Conservation (phyloP, 805 yeast species). For the Metschnikowia koreensis region DNA sequence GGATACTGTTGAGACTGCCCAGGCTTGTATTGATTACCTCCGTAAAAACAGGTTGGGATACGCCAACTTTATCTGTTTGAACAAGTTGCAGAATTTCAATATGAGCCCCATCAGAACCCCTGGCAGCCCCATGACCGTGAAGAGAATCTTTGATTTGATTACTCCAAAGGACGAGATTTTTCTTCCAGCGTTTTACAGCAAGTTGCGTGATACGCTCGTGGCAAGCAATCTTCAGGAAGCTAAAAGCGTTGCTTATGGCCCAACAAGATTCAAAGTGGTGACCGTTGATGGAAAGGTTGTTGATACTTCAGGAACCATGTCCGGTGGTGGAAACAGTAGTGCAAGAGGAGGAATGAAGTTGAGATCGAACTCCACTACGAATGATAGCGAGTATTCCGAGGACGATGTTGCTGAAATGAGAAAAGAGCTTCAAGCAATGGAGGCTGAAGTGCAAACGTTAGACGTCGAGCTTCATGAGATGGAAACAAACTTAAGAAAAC, state of each 20-base stretch:
- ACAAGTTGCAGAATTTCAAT: conserved; percentile 66
- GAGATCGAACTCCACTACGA: conserved; percentile 32
- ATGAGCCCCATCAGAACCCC: conserved; percentile 66
- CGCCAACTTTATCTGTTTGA: conserved; percentile 80
- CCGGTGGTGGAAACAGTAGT: conserved; percentile 86
- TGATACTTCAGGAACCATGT: conserved; percentile 91
- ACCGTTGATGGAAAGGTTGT: conserved; percentile 90
- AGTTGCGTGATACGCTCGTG: conserved; percentile 82
- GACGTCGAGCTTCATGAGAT: conserved; percentile 55
- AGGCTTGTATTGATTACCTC: conserved; percentile 69
- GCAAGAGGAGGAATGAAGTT: conserved; percentile 76
- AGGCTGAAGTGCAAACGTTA: conserved; percentile 49
- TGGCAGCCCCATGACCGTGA: conserved; percentile 55
- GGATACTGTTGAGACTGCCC: conserved; percentile 64
- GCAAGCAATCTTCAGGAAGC: conserved; percentile 79
- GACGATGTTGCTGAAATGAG: conserved; percentile 57
- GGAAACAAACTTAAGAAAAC: conserved; percentile 53
- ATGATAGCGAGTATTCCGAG: conserved; percentile 43
- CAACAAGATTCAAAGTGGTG: conserved; percentile 80
- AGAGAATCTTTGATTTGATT: conserved; percentile 82
- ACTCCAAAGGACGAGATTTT: conserved; percentile 64
- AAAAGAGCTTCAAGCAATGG: conserved; percentile 51
- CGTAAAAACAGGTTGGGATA: conserved; percentile 83
- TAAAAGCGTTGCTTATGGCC: conserved; percentile 81
- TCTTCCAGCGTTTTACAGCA: conserved; percentile 86